Base-by-base conservation (phyloP, 495 filamentous ascomycete genomes). In the Lasiosphaeria ovina region DNA sequence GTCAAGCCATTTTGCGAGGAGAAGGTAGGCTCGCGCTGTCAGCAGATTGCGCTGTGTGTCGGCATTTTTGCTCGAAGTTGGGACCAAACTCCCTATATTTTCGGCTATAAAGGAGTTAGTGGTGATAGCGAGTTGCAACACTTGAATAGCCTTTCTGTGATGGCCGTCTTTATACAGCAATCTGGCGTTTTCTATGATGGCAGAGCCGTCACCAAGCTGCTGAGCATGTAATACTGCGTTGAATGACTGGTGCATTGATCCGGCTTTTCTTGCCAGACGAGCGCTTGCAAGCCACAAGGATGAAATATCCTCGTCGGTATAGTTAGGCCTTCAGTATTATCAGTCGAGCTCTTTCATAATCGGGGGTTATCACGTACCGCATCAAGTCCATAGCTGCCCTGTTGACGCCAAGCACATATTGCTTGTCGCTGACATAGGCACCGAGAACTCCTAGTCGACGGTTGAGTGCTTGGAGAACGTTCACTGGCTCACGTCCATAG, bases 1-100 rank as follows among this genome's bases (percentile, higher is more conserved):
- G 67, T 98, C 94, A 12, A 96, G 84, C 94, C 94, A 98, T 73
- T 96, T 97, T n/a, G 94, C 94, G 42, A 96, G 79, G 58, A 97
- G 79, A 12, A 98, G 77, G 64, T 94, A 86, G 11, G 92, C 92
- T 77, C 80, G 79, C 4, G 85, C 85, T 16, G 77, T 78, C 45
- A 87, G 67, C 34, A 86, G 69, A 60, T 83, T 86, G 56, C 79
- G 77, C 52, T 84, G 77, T 0, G 70, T 60, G 38, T 78, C 75
- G n/a, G 66, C 63, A 32, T 69, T 72, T 49, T 75, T 79, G 51
- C 72, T 75, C 6, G 76, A 76, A 3, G 73, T 71, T 62, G 79
- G 77, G 16, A 81, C 74, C 31, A 78, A 74, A 62, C 65, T 67
- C 31, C 58, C 51, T 14, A 54, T 33, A 24, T 45, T 58, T 4